Base-by-base conservation (phyloP, 179 eudicot species). In the Monotropa hypopitys region DNA sequence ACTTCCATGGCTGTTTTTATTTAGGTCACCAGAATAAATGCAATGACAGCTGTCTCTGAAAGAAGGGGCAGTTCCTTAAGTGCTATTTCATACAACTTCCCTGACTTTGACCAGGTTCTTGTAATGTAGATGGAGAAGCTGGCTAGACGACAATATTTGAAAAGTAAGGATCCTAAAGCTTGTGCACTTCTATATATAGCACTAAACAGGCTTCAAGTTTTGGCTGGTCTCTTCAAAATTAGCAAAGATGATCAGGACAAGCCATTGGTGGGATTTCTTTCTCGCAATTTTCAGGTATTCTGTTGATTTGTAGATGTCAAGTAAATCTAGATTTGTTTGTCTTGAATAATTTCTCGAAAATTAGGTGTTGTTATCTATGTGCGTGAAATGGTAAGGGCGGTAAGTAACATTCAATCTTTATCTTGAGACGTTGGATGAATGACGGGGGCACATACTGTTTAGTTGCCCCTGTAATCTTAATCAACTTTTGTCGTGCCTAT, bases 221-320 rank as follows among this genome's bases (percentile, higher is more conserved):
- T 96, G 89, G 87, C 96, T 77, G 96, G 97, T 81, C 98, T 96
- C 79, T 96, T 91, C 83, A 96, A 91, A 81, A 84, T 96, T 78
- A 96, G 98, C 84, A 96, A 86, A 86, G 89, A 96, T 84, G 99
- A 96, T 54, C 93, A 88, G 86, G 99, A 96, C 84, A 96, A 96
- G 82, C 97, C 94, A 72, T 82, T 93, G 82, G 98, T 91, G 78
- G 94, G 86, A 75, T 96, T 95, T 83, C 87, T 96, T 33, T 86
- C 90, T 57, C 97, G 98, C 79, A 93, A 96, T 86, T 96, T 96
- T 80, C 88, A 93, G 98, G 99, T 96, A 80, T 16, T 35, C 56
- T 68, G 68, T 72, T 40, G 38, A 33, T 73, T 70, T 59, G 47
- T 40, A 59, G 68, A 40, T 69, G 45, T 45, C 21, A 40, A 35